Evolutionary conservation across 495 filamentous ascomycete genomes (phyloP).

Genomic region (Daldinia grandis): DNA sequence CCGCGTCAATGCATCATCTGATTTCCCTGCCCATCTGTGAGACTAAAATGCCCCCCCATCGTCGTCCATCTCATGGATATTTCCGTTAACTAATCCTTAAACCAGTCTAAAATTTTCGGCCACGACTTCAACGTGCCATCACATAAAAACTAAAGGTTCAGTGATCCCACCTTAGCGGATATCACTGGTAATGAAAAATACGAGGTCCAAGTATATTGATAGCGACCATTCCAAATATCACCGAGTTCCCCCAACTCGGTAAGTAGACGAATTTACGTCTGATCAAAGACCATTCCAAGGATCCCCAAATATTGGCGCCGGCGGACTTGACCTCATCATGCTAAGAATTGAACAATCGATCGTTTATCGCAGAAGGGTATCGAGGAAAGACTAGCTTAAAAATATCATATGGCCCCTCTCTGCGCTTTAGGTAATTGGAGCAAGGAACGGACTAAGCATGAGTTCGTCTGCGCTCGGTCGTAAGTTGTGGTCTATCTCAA

Average conservation of each 20-base stretch:
- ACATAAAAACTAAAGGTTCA: background rate
- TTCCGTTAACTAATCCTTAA: slow-evolving; percentile 16
- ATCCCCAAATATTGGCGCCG: background rate
- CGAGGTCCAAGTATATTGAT: background rate
- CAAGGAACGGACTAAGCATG: slow-evolving; percentile 80
- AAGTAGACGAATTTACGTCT: background rate
- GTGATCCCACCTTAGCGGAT: background rate
- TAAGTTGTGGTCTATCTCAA: slow-evolving; percentile 92
- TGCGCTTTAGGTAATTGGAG: slow-evolving; percentile 59
- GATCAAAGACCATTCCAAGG: background rate
- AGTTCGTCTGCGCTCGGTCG: slow-evolving; percentile 91
- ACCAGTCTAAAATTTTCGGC: background rate
- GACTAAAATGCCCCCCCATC: background rate
- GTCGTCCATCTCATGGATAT: slow-evolving; percentile 3
- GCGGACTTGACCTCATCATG: slow-evolving; percentile 3
- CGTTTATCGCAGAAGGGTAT: slow-evolving; percentile 29
- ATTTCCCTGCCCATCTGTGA: background rate
- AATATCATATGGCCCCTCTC: background rate
- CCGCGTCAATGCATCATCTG: slow-evolving; percentile 36
- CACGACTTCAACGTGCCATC: background rate
- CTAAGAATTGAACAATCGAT: slow-evolving; percentile 8
- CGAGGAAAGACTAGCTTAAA: slow-evolving; percentile 20
- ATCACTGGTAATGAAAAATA: slow-evolving; percentile 4
- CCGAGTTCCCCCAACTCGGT: background rate
- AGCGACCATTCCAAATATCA: background rate